A percentile compares a stretch with the other conserved stretches of the same genome.
Conservation (phyloP, 805 yeast species). For the Blastobotrys terrestris region DNA sequence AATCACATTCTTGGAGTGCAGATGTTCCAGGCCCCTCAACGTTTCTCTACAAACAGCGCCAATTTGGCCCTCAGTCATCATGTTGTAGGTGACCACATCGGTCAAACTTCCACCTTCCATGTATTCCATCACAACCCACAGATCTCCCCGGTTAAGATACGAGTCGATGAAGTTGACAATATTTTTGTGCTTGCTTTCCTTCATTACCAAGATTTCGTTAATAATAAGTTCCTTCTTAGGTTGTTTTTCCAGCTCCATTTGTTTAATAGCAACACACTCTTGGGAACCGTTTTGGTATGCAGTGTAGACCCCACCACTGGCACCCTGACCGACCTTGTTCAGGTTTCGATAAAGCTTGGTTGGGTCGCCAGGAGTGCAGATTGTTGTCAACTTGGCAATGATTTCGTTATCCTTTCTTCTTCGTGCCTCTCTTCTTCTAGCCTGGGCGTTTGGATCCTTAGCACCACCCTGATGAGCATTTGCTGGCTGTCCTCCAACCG, state of each 20-base stretch:
- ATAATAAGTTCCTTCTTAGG: conserved; percentile 93
- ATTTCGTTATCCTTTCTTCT: conserved; percentile 66
- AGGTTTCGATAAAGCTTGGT: conserved; percentile 54
- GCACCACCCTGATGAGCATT: conserved; percentile 11
- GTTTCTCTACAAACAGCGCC: conserved; percentile 94
- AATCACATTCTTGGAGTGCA: conserved; percentile 88
- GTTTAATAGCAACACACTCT: conserved; percentile 88
- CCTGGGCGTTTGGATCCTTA: conserved; percentile 22
- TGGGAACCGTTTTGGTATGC: conserved; percentile 58
- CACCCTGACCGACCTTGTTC: conserved; percentile 79
- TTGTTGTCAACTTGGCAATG: conserved; percentile 60
- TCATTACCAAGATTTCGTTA: conserved; percentile 94
- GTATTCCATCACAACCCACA: conserved; percentile 98
- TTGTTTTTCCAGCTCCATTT: conserved; percentile 86
- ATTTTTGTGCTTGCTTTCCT: conserved; percentile 88
- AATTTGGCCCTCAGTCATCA: conserved; percentile 89
- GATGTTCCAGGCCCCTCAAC: conserved; percentile 72
- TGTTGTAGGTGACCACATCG: conserved; percentile 86
- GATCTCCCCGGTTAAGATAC: conserved; percentile 68
- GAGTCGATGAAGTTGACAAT: conserved; percentile 94
- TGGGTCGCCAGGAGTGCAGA: conserved; percentile 86
- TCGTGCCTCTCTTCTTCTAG: conserved; percentile 65
- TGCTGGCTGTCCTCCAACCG: conserved; percentile 17
- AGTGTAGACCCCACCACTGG: conserved; percentile 86
- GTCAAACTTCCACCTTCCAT: conserved; percentile 99